Evolutionary conservation across 2,329 filamentous ascomycete genomes (phyloP).

Genomic region (Cytospora piceae): DNA sequence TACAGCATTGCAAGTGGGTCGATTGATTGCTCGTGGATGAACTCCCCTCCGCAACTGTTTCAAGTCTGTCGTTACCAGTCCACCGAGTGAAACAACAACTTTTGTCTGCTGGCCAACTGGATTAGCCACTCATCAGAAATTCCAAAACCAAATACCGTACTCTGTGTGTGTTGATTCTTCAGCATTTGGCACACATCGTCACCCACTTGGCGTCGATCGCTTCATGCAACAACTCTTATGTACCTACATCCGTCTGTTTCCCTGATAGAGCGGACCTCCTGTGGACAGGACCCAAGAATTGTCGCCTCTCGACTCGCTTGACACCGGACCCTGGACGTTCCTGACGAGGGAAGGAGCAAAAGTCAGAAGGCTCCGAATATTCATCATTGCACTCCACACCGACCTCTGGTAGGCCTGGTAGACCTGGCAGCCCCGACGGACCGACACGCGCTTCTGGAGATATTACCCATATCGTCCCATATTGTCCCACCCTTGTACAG

Average conservation of each 20-base stretch:
- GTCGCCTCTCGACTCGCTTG: constrained; percentile 26
- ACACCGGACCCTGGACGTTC: constrained; percentile 22
- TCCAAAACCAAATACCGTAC: constrained; percentile 7
- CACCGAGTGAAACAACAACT: not conserved
- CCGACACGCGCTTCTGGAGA: constrained; percentile 28
- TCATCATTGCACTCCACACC: constrained; percentile 24
- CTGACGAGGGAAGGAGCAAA: constrained; percentile 16
- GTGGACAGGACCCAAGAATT: constrained; percentile 21
- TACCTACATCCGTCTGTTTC: constrained; percentile 13
- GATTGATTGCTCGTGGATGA: not conserved
- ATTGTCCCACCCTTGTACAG: constrained; percentile 1
- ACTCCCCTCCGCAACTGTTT: not conserved
- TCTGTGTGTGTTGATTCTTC: constrained; percentile 12
- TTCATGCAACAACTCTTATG: constrained; percentile 13
- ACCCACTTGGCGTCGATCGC: constrained; percentile 22
- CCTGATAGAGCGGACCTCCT: constrained; percentile 21
- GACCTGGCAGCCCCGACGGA: constrained; percentile 28
- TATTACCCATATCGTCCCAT: constrained; percentile 25
- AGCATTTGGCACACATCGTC: constrained; percentile 14
- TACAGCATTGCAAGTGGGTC: not conserved
- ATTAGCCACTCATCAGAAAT: not conserved
- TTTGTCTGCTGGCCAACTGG: not conserved
- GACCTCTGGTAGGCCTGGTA: not conserved
- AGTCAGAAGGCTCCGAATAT: constrained; percentile 11
- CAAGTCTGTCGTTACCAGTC: not conserved